Conservation (phyloP, 257 asterid genomes). For the Jasminum sambac region DNA sequence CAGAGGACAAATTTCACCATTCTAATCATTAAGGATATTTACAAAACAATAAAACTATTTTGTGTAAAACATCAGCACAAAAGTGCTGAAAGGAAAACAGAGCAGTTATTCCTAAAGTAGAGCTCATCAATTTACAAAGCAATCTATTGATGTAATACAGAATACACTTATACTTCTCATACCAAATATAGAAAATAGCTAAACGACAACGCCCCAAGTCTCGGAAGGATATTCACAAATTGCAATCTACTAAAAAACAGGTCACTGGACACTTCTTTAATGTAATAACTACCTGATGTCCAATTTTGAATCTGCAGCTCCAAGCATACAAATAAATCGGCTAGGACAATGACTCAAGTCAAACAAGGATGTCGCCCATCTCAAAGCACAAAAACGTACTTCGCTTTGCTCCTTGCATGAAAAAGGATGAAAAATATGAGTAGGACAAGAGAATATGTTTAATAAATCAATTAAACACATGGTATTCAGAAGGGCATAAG, state of each 20-base stretch:
- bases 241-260: slow-evolving; percentile 10
- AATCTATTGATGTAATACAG: no score
- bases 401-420: slow-evolving; percentile 83
- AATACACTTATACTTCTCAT: no score
- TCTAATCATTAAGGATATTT: background rate
- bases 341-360: slow-evolving; percentile 93
- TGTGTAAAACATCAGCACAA: slow-evolving; percentile 21
- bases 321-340: slow-evolving; percentile 93
- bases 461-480: slow-evolving; percentile 6
- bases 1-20: slow-evolving; percentile 6
- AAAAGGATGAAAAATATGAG: slow-evolving; percentile 21
- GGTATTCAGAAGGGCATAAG: slow-evolving; percentile 24
- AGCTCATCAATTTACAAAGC: background rate
- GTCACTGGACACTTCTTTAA: slow-evolving; percentile 18
- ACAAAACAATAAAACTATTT: background rate
- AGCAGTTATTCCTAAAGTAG: background rate
- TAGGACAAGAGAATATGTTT: slow-evolving; percentile 21
- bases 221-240: background rate
- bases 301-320: slow-evolving; percentile 84
- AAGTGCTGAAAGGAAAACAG: slow-evolving; percentile 21
- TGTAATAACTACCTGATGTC: slow-evolving; percentile 75
- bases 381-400: slow-evolving; percentile 95
- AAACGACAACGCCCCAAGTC: slow-evolving; percentile 7
- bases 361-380: slow-evolving; percentile 92
- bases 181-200: no score